Percentiles rank a stretch among this genome's conserved stretches.
phyloP scores from a whole-genome alignment of 2,329 filamentous ascomycete genomes.

The Pseudopyricularia cyperi region DNA sequence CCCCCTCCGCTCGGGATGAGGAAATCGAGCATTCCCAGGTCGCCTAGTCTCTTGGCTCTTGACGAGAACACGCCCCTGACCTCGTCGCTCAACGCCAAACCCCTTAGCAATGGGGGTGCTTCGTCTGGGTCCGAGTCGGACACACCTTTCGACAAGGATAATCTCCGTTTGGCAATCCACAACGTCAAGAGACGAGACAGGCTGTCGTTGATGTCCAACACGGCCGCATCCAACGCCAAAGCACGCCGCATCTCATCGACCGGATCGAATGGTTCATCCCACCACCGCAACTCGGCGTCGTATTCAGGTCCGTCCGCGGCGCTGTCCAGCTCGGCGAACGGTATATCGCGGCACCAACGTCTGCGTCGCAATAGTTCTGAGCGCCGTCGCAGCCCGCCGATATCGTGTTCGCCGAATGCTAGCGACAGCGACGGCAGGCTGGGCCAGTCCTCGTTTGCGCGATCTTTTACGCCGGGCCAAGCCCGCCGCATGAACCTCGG shows the following conservation, averaged over 20 bases:
- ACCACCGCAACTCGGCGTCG: conserved; percentile 17
- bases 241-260: conserved; percentile 22
- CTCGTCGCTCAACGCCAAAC: conserved; percentile 1
- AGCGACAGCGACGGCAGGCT: conserved; percentile 12
- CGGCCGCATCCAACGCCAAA: conserved; percentile 21
- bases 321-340: conserved; percentile 37
- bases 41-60: conserved; percentile 18
- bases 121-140: conserved; percentile 24
- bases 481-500: conserved; percentile 44
- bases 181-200: conserved; percentile 33
- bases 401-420: conserved; percentile 33
- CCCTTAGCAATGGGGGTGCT: neutral
- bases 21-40: conserved; percentile 15
- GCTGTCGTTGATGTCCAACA: conserved; percentile 24
- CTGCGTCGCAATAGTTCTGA: conserved; percentile 33
- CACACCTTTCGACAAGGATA: conserved; percentile 36
- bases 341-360: conserved; percentile 34
- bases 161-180: conserved; percentile 42
- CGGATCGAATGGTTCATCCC: conserved; percentile 1
- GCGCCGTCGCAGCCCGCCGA: conserved; percentile 37
- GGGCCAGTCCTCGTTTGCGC: conserved; percentile 2
- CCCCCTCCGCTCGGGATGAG: conserved; percentile 13
- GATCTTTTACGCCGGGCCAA: conserved; percentile 36
- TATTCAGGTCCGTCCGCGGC: conserved; percentile 22
- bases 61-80: conserved; percentile 39